Percentiles rank a stretch among this genome's conserved stretches.
phyloP scores from a whole-genome alignment of 2,329 filamentous ascomycete genomes.

The Penicillium sp. region DNA sequence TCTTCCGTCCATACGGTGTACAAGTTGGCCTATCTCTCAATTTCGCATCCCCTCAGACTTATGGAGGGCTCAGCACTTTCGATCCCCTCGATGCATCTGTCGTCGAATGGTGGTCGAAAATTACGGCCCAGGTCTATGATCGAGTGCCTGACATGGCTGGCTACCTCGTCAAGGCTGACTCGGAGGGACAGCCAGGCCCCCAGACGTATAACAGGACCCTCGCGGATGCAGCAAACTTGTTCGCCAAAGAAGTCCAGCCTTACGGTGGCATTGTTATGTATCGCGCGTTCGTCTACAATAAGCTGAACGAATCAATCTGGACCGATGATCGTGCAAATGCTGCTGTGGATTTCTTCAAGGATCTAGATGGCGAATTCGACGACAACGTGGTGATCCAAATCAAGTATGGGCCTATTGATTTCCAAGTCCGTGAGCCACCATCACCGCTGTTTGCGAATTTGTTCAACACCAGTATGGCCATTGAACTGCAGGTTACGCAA shows the following conservation, averaged over 20 bases:
- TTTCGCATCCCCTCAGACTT: conserved; percentile 55
- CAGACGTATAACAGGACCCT: conserved; percentile 62
- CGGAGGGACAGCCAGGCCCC: conserved; percentile 62
- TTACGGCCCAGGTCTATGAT: conserved; percentile 52
- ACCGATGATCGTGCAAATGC: conserved; percentile 61
- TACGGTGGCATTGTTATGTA: conserved; percentile 60
- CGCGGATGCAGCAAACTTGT: conserved; percentile 59
- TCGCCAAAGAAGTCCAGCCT: conserved; percentile 51
- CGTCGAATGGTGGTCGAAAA: conserved; percentile 54
- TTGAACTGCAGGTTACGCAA: conserved; percentile 60
- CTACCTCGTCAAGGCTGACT: conserved; percentile 63
- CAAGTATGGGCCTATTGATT: conserved; percentile 67
- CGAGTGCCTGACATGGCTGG: conserved; percentile 59
- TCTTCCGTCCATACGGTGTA: conserved; percentile 59
- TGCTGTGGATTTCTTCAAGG: conserved; percentile 58
- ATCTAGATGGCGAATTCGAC: conserved; percentile 57
- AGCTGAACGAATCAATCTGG: conserved; percentile 52
- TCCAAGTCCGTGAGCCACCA: conserved; percentile 60
- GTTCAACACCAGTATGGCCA: conserved; percentile 43
- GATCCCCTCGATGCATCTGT: conserved; percentile 57
- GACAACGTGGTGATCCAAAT: conserved; percentile 65
- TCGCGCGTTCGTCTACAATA: conserved; percentile 63
- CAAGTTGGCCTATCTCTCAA: conserved; percentile 58
- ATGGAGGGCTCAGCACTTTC: conserved; percentile 52
- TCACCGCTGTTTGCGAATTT: conserved; percentile 56